These are phyloP conservation scores for Neurospora hispaniola DNA, from an alignment of 495 filamentous ascomycete genomes.

Conservation along the genomic window DNA sequence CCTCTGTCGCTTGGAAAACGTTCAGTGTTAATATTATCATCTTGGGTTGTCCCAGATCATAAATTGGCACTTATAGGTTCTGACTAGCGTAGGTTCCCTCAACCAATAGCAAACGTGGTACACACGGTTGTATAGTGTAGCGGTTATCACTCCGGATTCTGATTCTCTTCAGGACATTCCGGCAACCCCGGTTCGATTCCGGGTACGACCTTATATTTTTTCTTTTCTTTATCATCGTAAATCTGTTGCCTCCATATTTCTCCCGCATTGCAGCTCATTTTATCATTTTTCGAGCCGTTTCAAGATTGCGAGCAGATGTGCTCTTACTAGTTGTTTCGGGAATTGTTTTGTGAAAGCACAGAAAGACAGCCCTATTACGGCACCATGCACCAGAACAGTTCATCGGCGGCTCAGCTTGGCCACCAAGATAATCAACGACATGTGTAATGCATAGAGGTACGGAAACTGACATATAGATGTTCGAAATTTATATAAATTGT, in stretches of 20 bases:
- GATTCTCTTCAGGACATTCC: not conserved
- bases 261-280: not conserved
- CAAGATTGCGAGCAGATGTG: not conserved
- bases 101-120: not conserved
- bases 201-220: slow-evolving; percentile 18
- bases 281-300: not conserved
- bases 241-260: not conserved
- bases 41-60: not conserved
- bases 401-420: not conserved
- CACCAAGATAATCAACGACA: not conserved
- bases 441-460: not conserved
- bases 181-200: slow-evolving; percentile 21
- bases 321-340: not conserved
- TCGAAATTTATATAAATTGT: not conserved
- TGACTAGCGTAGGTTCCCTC: accelerated
- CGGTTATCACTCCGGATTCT: not conserved
- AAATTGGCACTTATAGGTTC: not conserved
- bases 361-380: not conserved
- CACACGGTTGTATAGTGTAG: not conserved
- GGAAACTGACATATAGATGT: not conserved
- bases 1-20: not conserved
- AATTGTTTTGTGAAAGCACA: not conserved
- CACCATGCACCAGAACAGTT: not conserved
- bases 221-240: not conserved
- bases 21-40: not conserved